Percentiles rank a stretch among this genome's conserved stretches.
These are phyloP conservation scores for Leccinum disarticulatum DNA, from an alignment of 768 basidiomycete species.

Conservation along the genomic window DNA sequence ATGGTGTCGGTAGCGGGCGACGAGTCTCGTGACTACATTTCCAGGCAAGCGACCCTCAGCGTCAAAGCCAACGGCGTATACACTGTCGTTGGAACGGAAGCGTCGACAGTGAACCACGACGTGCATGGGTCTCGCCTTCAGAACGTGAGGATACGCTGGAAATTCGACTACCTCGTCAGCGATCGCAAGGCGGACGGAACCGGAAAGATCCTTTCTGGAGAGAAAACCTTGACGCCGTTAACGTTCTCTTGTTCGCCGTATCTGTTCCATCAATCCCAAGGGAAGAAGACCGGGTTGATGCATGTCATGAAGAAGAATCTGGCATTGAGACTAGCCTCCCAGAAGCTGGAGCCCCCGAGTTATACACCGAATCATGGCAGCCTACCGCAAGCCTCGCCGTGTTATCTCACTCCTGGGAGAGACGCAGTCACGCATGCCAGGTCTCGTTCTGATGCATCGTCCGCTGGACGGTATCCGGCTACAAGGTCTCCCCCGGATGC, in stretches of 20 bases:
- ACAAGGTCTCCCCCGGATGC: conserved; percentile 12
- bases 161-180: conserved; percentile 75
- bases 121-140: conserved; percentile 20
- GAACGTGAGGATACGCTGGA: conserved; percentile 59
- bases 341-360: conserved; percentile 52
- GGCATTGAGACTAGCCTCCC: conserved; percentile 61
- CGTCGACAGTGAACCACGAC: conserved; percentile 24
- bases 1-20: conserved; percentile 66
- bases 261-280: conserved; percentile 57
- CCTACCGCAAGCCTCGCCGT: conserved; percentile 2
- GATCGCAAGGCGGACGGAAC: conserved; percentile 50
- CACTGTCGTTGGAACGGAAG: conserved; percentile 67
- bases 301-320: conserved; percentile 73
- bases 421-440: conserved; percentile 15
- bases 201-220: conserved; percentile 54
- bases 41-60: conserved; percentile 68
- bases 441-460: conserved; percentile 24
- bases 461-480: conserved; percentile 9
- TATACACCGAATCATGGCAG: conserved; percentile 8
- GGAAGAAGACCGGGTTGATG: conserved; percentile 65
- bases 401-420: conserved; percentile 2
- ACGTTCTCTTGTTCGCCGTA: conserved; percentile 74
- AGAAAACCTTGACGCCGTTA: conserved; percentile 71
- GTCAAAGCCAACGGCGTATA: conserved; percentile 76
- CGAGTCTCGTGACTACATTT: conserved; percentile 71